These are phyloP conservation scores for Scutellaria barbata DNA, from an alignment of 257 asterid species.

Conservation along the genomic window DNA sequence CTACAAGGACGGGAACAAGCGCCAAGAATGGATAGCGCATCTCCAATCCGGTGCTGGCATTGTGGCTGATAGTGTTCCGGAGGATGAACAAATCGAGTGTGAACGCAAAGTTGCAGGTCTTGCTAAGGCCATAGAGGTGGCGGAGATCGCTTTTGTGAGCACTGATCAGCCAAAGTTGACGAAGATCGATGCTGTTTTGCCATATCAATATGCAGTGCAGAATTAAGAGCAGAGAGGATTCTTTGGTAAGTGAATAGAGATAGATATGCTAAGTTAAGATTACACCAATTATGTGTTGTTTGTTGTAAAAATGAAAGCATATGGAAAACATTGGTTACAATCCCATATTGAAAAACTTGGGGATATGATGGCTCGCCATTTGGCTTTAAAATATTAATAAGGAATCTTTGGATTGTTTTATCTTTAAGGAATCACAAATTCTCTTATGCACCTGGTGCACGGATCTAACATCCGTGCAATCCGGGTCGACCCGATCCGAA, in stretches of 20 bases:
- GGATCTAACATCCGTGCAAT: too few relatives aligned
- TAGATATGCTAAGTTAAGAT: background rate
- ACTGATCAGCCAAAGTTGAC: conserved; percentile 13
- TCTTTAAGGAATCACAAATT: too few relatives aligned
- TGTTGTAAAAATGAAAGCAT: too few relatives aligned
- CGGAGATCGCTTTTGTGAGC: conserved; percentile 72
- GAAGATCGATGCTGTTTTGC: conserved; percentile 9
- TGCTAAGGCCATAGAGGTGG: conserved; percentile 78
- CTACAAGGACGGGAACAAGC: conserved; percentile 49
- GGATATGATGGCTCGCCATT: too few relatives aligned
- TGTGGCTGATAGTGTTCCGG: conserved; percentile 80
- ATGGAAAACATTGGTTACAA: too few relatives aligned
- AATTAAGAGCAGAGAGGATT: conserved; percentile 23
- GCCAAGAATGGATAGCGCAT: conserved; percentile 88
- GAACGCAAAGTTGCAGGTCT: conserved; percentile 78
- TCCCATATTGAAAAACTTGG: too few relatives aligned
- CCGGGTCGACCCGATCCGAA: too few relatives aligned
- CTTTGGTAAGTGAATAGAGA: conserved; percentile 29
- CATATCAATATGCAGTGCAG: conserved; percentile 18
- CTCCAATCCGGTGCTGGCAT: conserved; percentile 94
- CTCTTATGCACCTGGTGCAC: too few relatives aligned
- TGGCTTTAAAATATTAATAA: too few relatives aligned
- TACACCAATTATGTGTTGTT: background rate
- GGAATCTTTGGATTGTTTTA: too few relatives aligned
- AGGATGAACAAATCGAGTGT: conserved; percentile 81